Evolutionary conservation across 2,329 filamentous ascomycete species (phyloP).

Genomic region (Ophiocordyceps robertsii): DNA sequence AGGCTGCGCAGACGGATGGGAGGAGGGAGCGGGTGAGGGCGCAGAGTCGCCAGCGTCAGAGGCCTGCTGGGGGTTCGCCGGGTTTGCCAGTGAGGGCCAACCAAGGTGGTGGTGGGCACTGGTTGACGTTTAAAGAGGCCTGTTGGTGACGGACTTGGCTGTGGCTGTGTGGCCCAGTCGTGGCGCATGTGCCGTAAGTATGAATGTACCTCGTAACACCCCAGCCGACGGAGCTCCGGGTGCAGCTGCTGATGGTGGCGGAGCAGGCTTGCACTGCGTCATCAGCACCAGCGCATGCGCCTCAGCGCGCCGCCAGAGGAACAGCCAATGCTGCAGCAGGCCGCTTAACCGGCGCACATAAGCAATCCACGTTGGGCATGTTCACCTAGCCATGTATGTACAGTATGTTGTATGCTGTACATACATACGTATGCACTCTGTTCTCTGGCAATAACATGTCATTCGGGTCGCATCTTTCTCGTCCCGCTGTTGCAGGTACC

Average conservation of each 20-base stretch:
- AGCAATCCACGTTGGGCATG: too few species aligned
- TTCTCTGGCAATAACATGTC: too few species aligned
- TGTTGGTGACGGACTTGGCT: background rate
- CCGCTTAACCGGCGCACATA: too few species aligned
- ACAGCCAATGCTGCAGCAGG: background rate
- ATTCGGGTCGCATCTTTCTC: too few species aligned
- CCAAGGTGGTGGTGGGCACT: background rate
- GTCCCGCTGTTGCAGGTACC: background rate
- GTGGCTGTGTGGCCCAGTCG: conserved; percentile 5
- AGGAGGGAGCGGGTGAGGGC: background rate
- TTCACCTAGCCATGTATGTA: too few species aligned
- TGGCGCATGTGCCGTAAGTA: too few species aligned
- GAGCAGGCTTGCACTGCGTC: background rate
- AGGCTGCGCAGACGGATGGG: background rate
- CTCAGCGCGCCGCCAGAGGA: too few species aligned
- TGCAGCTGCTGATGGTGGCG: conserved; percentile 2
- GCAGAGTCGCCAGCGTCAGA: conserved; percentile 1
- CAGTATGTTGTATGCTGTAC: too few species aligned
- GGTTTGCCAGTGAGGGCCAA: background rate
- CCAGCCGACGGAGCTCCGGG: background rate
- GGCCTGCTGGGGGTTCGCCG: background rate
- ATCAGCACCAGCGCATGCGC: background rate
- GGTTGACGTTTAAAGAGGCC: background rate
- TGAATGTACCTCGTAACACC: background rate
- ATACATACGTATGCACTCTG: too few species aligned